phyloP scores from a whole-genome alignment of 371 early-diverging fungal species.

The Zychaea mexicana region DNA sequence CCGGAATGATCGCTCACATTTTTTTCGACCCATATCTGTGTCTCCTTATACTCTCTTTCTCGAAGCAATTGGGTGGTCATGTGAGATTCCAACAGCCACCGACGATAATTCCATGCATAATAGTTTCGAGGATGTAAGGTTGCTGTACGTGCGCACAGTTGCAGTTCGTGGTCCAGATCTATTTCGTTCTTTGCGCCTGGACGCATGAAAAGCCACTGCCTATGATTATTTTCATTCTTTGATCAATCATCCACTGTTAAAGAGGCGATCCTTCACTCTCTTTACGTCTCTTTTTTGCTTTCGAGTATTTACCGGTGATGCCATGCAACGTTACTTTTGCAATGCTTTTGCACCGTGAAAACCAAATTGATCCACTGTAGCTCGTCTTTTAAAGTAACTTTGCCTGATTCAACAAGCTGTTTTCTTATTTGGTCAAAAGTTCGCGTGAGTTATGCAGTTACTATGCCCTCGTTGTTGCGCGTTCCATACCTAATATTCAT shows the following conservation, averaged over 20 bases:
- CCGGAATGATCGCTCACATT: slow-evolving; percentile 64
- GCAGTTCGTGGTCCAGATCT: slow-evolving; percentile 36
- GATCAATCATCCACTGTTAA: not conserved
- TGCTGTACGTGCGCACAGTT: slow-evolving; percentile 38
- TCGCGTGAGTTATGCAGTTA: not conserved
- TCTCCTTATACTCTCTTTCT: slow-evolving; percentile 29
- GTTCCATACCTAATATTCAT: slow-evolving; percentile 62
- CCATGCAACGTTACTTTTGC: slow-evolving; percentile 62
- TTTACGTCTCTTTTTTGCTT: not conserved
- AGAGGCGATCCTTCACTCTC: not conserved
- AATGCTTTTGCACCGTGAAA: slow-evolving; percentile 55
- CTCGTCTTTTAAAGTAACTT: slow-evolving; percentile 35
- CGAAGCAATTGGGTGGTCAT: not conserved
- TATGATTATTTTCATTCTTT: not conserved
- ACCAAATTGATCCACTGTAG: slow-evolving; percentile 42
- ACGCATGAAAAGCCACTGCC: slow-evolving; percentile 40
- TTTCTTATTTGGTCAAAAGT: too few species aligned
- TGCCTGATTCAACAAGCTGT: slow-evolving; percentile 29
- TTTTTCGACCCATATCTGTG: slow-evolving; percentile 38
- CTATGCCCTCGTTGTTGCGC: too few species aligned
- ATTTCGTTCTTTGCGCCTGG: slow-evolving; percentile 1
- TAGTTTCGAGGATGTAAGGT: slow-evolving; percentile 55
- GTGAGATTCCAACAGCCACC: slow-evolving; percentile 40
- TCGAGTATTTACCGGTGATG: slow-evolving; percentile 56
- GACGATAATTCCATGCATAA: slow-evolving; percentile 59